Base-by-base conservation (phyloP, 2,329 filamentous ascomycete species). In the Fusarium tricinctum region DNA sequence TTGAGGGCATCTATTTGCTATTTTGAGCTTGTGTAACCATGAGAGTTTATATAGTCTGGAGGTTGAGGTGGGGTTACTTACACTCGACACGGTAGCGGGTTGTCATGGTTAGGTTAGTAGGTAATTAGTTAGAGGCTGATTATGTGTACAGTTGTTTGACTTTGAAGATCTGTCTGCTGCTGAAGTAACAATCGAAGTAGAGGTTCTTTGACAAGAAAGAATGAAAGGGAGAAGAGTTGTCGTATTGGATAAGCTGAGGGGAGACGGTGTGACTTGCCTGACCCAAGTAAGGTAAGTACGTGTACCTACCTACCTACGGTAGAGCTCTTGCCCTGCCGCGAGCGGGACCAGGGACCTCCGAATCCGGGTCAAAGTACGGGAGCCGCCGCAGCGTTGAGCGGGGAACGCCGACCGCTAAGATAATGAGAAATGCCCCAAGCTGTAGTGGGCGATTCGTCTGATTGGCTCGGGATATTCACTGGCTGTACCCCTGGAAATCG, bases 81-180 rank as follows among this genome's bases (percentile, higher is more conserved):
- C 89, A 94, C 81, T 94, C 91, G 68, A 94, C 91, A 64, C 88
- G 85, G 75, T 90, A 91, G 66, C 88, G 83, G 32, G 86, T 87
- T 39, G 87, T 89, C 87, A 90, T 90, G 66, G 46, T 57, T 65
- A 22, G 9, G 26, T 26, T 8, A 6, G 5, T 23, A 23, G 22
- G 22, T 23, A 23, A 8, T 6, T 23, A 23, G 23, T 23, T 23
- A 23, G 23, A 23, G 23, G 23, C 23, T n/a, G 20, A 13, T 19
- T 38, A 13, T 30, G 28, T 23, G 14, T 38, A 45, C 4, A 39
- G 38, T 33, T 19, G 12, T 35, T 43, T 13, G 20, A 7, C n/a
- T 22, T 22, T 46, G 13, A 30, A 35, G 30, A 46, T 45, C 9
- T 52, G 13, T 17, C 9, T 52, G 13, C 9, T 42, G 19, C 15